These are phyloP conservation scores for Schizothecium vesticola DNA, from an alignment of 495 filamentous ascomycete genomes.

Conservation along the genomic window DNA sequence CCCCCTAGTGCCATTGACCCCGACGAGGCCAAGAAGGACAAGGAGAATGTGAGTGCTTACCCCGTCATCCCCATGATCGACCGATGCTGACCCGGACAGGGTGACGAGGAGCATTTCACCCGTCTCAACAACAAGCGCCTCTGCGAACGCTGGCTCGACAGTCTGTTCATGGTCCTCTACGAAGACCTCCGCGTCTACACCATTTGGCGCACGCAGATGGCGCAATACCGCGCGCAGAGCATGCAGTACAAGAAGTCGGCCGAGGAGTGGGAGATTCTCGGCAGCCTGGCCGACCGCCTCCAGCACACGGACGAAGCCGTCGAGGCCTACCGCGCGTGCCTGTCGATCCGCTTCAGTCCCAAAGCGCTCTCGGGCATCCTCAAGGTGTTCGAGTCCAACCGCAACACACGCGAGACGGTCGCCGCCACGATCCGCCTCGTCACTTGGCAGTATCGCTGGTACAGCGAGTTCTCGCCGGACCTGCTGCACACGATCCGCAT, in stretches of 20 bases:
- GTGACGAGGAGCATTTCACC: constrained; percentile 51
- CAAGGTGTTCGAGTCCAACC: constrained; percentile 63
- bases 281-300: constrained; percentile 83
- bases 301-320: constrained; percentile 85
- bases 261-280: constrained; percentile 97
- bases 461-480: constrained; percentile 95
- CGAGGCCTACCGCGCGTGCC: constrained; percentile 83
- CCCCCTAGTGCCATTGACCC: constrained; percentile 78
- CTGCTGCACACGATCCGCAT: constrained; percentile 80
- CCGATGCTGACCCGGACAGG: constrained; percentile 23
- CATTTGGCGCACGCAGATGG: constrained; percentile 97
- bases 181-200: constrained; percentile 97
- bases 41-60: constrained; percentile 62
- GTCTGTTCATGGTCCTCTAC: constrained; percentile 98
- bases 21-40: constrained; percentile 76
- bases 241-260: constrained; percentile 92
- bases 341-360: constrained; percentile 78
- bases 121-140: constrained; percentile 91
- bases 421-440: constrained; percentile 79
- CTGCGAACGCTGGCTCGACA: constrained; percentile 96
- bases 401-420: constrained; percentile 69
- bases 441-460: constrained; percentile 98
- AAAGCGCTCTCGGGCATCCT: constrained; percentile 84
- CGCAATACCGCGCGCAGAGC: constrained; percentile 81
- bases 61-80: not conserved